Conservation (phyloP, 495 filamentous ascomycete species). For the Penicillium nucicola region DNA sequence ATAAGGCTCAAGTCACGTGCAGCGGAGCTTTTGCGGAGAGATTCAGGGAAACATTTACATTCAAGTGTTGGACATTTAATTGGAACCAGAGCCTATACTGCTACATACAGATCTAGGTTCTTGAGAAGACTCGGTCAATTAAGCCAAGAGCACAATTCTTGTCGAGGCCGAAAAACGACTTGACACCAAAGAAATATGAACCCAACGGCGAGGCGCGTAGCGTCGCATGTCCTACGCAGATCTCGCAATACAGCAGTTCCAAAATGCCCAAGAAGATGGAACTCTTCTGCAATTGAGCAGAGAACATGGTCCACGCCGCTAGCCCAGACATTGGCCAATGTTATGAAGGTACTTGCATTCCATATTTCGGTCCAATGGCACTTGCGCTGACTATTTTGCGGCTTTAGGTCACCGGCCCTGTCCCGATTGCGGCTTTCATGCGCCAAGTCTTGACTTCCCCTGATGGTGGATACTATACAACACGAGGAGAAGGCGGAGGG, state of each 20-base stretch:
- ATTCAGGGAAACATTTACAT: slow-evolving; percentile 4
- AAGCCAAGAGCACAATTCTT: too few species aligned
- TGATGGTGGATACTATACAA: slow-evolving; percentile 92
- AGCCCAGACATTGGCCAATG: slow-evolving; percentile 76
- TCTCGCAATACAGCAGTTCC: slow-evolving; percentile 16
- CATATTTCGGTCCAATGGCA: not conserved
- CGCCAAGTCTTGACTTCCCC: slow-evolving; percentile 94
- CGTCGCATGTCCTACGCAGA: slow-evolving; percentile 28
- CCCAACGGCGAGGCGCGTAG: slow-evolving; percentile 28
- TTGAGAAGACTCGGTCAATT: too few species aligned
- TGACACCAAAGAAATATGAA: slow-evolving; percentile 25
- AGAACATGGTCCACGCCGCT: slow-evolving; percentile 85
- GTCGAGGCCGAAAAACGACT: not conserved
- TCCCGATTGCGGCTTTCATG: slow-evolving; percentile 93
- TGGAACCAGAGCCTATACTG: not conserved
- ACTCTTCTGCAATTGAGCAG: slow-evolving; percentile 38
- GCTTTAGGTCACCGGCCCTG: slow-evolving; percentile 67
- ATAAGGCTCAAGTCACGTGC: slow-evolving; percentile 34
- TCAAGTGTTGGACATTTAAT: not conserved
- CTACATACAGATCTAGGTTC: not conserved
- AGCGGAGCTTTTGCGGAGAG: slow-evolving; percentile 29
- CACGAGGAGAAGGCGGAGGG: slow-evolving; percentile 54
- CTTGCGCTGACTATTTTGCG: slow-evolving; percentile 10
- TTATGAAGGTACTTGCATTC: slow-evolving; percentile 63
- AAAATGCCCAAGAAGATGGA: slow-evolving; percentile 25